phyloP scores from a whole-genome alignment of 2,329 filamentous ascomycete genomes.

The Colletotrichum agaves region DNA sequence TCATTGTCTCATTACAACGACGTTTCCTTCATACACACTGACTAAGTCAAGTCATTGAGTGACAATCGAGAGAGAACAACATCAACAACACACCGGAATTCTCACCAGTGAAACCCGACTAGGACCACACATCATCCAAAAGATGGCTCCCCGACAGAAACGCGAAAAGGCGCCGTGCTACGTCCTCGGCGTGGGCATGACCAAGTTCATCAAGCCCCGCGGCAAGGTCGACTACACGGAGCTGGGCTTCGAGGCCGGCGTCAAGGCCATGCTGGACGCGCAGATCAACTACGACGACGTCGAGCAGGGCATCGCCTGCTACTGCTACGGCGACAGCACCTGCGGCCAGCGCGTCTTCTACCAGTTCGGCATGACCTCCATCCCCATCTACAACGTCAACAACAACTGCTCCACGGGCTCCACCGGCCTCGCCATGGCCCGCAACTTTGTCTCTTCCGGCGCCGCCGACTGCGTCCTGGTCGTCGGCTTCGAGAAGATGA shows the following conservation, averaged over 20 bases:
- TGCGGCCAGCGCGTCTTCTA: conserved; percentile 98
- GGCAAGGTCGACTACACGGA: conserved; percentile 96
- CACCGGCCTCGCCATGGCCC: conserved; percentile 86
- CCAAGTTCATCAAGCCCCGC: conserved; percentile 97
- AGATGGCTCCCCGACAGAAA: conserved; percentile 62
- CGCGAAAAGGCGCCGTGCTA: conserved; percentile 69
- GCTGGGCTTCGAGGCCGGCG: conserved; percentile 89
- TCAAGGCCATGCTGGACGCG: conserved; percentile 86
- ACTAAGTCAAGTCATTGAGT: not conserved
- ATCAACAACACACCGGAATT: not conserved
- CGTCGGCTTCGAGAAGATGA: conserved; percentile 99
- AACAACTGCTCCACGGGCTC: conserved; percentile 99
- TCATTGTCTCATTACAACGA: not conserved
- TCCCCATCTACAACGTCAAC: conserved; percentile 98
- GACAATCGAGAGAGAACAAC: not conserved
- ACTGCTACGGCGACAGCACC: conserved; percentile 96
- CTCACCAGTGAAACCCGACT: not conserved
- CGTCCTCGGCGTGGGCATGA: conserved; percentile 97
- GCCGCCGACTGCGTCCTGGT: conserved; percentile 90
- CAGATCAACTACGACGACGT: conserved; percentile 97
- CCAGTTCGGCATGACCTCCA: conserved; percentile 97
- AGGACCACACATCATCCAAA: conserved; percentile 31
- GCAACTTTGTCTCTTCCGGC: conserved; percentile 82
- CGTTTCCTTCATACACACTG: not conserved
- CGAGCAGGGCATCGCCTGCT: conserved; percentile 95